phyloP scores from a whole-genome alignment of 768 basidiomycete genomes.

The Gautieria morchelliformis region DNA sequence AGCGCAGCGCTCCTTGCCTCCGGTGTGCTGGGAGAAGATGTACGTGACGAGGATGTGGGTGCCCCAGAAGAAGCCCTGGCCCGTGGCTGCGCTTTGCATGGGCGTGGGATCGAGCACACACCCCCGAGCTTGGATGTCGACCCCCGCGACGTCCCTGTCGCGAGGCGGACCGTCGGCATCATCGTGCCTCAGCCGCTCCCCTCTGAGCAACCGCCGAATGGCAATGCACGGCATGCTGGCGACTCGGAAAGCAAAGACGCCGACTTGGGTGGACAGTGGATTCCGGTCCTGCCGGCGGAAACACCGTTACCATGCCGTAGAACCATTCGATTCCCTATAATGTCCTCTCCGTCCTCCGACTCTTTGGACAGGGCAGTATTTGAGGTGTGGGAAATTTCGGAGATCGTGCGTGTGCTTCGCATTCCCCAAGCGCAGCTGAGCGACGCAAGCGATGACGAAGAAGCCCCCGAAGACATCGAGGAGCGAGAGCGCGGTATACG shows the following conservation, averaged over 20 bases:
- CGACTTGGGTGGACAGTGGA: conserved; percentile 2
- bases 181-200: conserved; percentile 9
- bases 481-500: conserved; percentile 15
- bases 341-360: background rate
- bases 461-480: conserved; percentile 14
- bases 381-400: conserved; percentile 16
- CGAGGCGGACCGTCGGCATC: conserved; percentile 12
- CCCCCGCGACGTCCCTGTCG: conserved; percentile 9
- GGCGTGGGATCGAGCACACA: background rate
- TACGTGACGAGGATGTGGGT: conserved; percentile 20
- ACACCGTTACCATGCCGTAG: conserved; percentile 16
- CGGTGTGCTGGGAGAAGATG: conserved; percentile 12
- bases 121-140: background rate
- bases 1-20: conserved; percentile 10
- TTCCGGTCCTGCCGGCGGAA: conserved; percentile 12
- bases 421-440: conserved; percentile 6
- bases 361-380: conserved; percentile 8
- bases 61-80: conserved; percentile 16
- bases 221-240: background rate
- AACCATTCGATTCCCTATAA: conserved; percentile 12
- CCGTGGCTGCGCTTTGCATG: conserved; percentile 17
- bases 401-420: conserved; percentile 2
- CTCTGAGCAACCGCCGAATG: background rate
- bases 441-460: conserved; percentile 5
- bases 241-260: background rate